Evolutionary conservation across 352 stramenopile species (phyloP).

Genomic region (Vaucheria bursata): DNA sequence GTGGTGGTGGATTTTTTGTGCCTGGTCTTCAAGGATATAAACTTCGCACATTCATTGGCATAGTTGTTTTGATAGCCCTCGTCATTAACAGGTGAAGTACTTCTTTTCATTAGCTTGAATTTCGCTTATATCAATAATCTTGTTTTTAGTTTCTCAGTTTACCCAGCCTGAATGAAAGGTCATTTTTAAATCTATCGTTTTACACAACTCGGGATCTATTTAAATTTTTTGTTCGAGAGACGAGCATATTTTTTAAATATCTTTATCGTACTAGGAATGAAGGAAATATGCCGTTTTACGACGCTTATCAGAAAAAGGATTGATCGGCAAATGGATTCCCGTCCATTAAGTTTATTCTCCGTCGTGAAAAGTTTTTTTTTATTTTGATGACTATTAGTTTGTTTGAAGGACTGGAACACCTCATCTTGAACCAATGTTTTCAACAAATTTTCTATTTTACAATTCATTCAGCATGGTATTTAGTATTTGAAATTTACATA

Average conservation of each 20-base stretch:
- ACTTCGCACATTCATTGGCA: slow-evolving; percentile 54
- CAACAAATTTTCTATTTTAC: too few relatives aligned
- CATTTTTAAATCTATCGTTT: neutral
- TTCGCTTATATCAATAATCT: neutral
- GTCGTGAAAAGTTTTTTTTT: too few relatives aligned
- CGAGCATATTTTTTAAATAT: neutral
- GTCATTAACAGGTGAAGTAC: slow-evolving; percentile 12
- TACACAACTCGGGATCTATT: neutral
- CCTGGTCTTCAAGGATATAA: slow-evolving; percentile 61
- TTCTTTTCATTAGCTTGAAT: neutral
- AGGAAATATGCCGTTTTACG: too few relatives aligned
- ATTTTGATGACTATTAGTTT: too few relatives aligned
- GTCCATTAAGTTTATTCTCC: too few relatives aligned
- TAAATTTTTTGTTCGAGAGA: neutral
- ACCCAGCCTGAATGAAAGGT: neutral
- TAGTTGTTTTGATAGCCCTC: slow-evolving; percentile 48
- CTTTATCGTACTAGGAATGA: neutral
- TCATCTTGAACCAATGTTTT: too few relatives aligned
- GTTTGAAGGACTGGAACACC: too few relatives aligned
- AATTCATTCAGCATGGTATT: too few relatives aligned
- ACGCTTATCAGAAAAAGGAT: too few relatives aligned
- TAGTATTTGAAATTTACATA: too few relatives aligned
- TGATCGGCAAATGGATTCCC: too few relatives aligned
- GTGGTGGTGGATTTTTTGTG: slow-evolving; percentile 66
- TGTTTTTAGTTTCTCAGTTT: neutral